These are phyloP conservation scores for Monosporozyma aquatica DNA, from an alignment of 805 yeast species.

Conservation along the genomic window DNA sequence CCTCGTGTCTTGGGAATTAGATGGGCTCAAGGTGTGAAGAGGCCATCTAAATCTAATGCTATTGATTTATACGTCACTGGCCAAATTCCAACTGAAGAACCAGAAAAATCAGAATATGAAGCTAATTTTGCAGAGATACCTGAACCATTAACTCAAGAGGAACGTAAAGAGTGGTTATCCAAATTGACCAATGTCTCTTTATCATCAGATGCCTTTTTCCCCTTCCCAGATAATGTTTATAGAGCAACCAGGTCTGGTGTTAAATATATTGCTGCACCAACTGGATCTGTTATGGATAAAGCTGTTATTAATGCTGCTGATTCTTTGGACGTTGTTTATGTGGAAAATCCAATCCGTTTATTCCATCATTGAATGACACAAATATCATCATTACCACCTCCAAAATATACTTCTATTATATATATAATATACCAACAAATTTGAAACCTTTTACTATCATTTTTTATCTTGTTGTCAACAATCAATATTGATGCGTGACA, in stretches of 20 bases:
- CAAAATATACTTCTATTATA: too few relatives aligned
- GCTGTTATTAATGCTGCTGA: slow-evolving; percentile 95
- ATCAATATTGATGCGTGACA: too few relatives aligned
- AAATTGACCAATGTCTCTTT: slow-evolving; percentile 80
- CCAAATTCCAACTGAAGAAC: slow-evolving; percentile 85
- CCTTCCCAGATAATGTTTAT: slow-evolving; percentile 98
- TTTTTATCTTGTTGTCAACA: too few relatives aligned
- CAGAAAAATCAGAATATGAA: slow-evolving; percentile 88
- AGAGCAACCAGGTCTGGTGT: slow-evolving; percentile 97
- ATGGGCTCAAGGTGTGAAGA: slow-evolving; percentile 97
- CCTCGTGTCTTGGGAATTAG: slow-evolving; percentile 85
- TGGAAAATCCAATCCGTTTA: slow-evolving; percentile 93
- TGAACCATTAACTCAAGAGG: slow-evolving; percentile 68
- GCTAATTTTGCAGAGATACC: slow-evolving; percentile 82
- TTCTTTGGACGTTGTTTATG: slow-evolving; percentile 79
- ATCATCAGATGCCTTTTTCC: slow-evolving; percentile 98
- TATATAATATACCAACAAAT: neutral
- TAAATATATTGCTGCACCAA: slow-evolving; percentile 90
- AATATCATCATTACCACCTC: neutral
- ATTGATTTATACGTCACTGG: slow-evolving; percentile 87
- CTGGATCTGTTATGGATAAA: slow-evolving; percentile 96
- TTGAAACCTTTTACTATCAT: too few relatives aligned
- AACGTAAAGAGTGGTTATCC: slow-evolving; percentile 78
- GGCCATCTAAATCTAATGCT: slow-evolving; percentile 97
- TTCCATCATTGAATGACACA: slow-evolving; percentile 74